Base-by-base conservation (phyloP, 1,139 yeast genomes). In the Kurtzmaniella quercitrusa region DNA sequence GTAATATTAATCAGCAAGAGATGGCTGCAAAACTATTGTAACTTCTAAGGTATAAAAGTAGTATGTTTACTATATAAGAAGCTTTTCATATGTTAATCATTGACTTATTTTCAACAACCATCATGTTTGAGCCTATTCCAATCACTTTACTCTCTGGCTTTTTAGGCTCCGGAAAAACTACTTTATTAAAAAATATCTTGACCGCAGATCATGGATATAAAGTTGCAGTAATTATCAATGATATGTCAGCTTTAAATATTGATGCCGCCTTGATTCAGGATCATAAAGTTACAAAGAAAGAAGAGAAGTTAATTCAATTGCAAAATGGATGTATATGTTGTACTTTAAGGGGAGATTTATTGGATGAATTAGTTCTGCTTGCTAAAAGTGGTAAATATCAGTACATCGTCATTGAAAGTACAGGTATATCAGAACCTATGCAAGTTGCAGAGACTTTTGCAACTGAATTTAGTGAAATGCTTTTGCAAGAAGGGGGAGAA, bases 321-420 rank as follows among this genome's bases (percentile, higher is more conserved):
- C 76, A 71, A 45, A 72, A 71, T 46, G 78, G 77, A 2, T 72
- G 77, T 45, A 70, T 71, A 19, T 72, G 77, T 45, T 72, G 77
- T 47, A 71, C 77, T 2, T 58, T 72, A 38, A 57, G 78, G 40
- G 75, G 74, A 5, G 77, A 71, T 46, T 53, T 71, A 40, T 50
- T 72, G 16, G 76, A 68, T 45, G 75, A 72, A 47, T 55, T 72
- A 45, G 66, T 67, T 3, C 41, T 53, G 2, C 54, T 72, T 17
- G 70, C 70, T 11, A 56, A 55, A 26, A 45, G 52, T 5, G 68
- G 64, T 3, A 59, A 59, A 32, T 67, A 63, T 40, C 66, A 72
- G 36, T 71, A 72, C 47, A 66, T 72, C 33, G 58, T 72, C 3
- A 71, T 72, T 37, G 77, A 72, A 49, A 61, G 71, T 9, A 68